These are phyloP conservation scores for Sporothrix curviconia DNA, from an alignment of 2,329 filamentous ascomycete genomes.

Conservation along the genomic window DNA sequence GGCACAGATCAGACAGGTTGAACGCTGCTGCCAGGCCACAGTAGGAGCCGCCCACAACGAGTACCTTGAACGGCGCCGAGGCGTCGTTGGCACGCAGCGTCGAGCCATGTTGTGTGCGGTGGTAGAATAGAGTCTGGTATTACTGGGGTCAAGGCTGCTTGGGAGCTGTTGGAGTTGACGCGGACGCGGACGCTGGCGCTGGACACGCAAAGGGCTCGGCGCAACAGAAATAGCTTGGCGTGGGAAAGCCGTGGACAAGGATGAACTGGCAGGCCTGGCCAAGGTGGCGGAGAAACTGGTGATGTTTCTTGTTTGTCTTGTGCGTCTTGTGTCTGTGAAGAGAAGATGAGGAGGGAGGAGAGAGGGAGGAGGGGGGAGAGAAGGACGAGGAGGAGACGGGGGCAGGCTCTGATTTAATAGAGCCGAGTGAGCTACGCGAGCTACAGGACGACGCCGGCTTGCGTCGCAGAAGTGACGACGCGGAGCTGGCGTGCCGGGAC, in stretches of 20 bases:
- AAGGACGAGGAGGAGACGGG: background rate
- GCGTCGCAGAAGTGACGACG: background rate
- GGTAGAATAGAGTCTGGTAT: too few species aligned
- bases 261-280: background rate
- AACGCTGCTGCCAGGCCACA: constrained; percentile 61
- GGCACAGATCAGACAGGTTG: constrained; percentile 60
- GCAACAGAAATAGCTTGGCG: too few species aligned
- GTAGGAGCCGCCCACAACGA: constrained; percentile 67
- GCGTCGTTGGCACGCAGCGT: constrained; percentile 9
- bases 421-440: too few species aligned
- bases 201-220: too few species aligned
- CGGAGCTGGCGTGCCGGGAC: background rate
- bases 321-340: background rate
- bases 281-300: background rate
- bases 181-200: too few species aligned
- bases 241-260: background rate
- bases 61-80: constrained; percentile 42
- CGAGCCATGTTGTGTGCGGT: constrained; percentile 11
- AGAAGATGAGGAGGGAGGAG: background rate
- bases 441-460: too few species aligned
- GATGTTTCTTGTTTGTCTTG: background rate
- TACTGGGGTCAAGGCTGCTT: too few species aligned
- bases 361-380: background rate
- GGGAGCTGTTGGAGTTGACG: too few species aligned
- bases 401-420: background rate